phyloP scores from a whole-genome alignment of 345 rosid genomes.

The Hibiscus trionum region DNA sequence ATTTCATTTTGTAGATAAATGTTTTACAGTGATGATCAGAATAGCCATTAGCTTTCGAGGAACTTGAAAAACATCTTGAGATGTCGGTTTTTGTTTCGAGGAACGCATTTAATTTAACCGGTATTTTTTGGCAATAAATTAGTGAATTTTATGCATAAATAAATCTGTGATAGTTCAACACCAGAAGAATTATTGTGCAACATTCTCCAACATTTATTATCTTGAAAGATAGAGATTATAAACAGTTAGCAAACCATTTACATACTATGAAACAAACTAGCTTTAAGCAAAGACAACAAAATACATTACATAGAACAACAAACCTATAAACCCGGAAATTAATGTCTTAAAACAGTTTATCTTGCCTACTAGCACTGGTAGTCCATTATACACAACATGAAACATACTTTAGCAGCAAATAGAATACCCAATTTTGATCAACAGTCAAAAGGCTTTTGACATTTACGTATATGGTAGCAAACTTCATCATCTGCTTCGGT shows the following conservation, averaged over 20 bases:
- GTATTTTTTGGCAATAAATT: no score
- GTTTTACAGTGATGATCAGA: conserved; percentile 4
- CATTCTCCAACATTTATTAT: not conserved
- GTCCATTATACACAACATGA: not conserved
- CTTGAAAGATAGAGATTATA: not conserved
- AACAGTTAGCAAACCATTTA: conserved; percentile 9
- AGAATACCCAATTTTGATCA: not conserved
- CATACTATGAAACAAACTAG: not conserved
- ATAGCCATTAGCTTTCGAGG: not conserved
- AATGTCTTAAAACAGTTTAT: conserved; percentile 1
- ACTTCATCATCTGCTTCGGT: not conserved
- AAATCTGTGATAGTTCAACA: no score
- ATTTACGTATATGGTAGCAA: not conserved
- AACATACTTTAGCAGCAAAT: conserved; percentile 1
- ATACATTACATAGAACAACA: not conserved
- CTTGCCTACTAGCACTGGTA: not conserved
- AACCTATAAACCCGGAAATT: conserved; percentile 1
- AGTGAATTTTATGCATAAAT: no score
- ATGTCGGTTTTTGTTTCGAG: not conserved
- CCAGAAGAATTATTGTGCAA: no score
- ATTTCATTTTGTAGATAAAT: conserved; percentile 29
- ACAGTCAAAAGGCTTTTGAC: not conserved
- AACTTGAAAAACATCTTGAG: conserved; percentile 13
- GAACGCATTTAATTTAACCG: no score
- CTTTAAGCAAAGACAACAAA: not conserved